Conservation (phyloP, 371 early-diverging fungal genomes). For the Syncephalastrum racemosum region DNA sequence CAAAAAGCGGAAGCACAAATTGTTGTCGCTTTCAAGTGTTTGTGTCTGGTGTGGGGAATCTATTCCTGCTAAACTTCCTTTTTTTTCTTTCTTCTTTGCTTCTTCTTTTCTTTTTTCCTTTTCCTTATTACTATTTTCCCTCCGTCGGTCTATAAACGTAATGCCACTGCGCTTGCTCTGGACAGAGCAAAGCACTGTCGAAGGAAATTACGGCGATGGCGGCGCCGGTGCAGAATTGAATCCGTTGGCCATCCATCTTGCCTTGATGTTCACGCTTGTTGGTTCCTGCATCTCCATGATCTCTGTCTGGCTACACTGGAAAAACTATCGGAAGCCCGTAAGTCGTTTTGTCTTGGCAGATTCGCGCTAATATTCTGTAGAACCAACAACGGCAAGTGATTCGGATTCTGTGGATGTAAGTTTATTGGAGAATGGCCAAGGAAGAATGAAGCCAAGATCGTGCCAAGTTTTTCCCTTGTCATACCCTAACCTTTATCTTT, state of each 20-base stretch:
- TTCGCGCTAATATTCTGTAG: slow-evolving; percentile 24
- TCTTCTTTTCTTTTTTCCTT: not conserved
- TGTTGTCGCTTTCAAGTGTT: no score
- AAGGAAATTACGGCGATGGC: slow-evolving; percentile 36
- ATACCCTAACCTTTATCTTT: no score
- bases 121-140: slow-evolving; percentile 6
- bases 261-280: slow-evolving; percentile 56
- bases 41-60: no score
- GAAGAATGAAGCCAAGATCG: no score
- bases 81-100: not conserved
- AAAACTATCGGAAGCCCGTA: slow-evolving; percentile 89
- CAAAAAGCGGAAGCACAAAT: no score
- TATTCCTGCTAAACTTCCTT: no score
- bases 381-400: slow-evolving; percentile 85
- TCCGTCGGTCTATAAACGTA: not conserved
- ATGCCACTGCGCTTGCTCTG: slow-evolving; percentile 5
- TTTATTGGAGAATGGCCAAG: not conserved
- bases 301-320: slow-evolving; percentile 84
- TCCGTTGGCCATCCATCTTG: slow-evolving; percentile 51
- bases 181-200: slow-evolving; percentile 4
- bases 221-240: slow-evolving; percentile 64
- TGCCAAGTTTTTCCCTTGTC: no score
- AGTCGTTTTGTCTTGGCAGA: slow-evolving; percentile 5
- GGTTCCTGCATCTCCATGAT: slow-evolving; percentile 70
- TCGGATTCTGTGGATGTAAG: slow-evolving; percentile 87